Percentiles rank a stretch among this genome's conserved stretches.
phyloP scores from a whole-genome alignment of 495 filamentous ascomycete species.

The Cercophora samala region DNA sequence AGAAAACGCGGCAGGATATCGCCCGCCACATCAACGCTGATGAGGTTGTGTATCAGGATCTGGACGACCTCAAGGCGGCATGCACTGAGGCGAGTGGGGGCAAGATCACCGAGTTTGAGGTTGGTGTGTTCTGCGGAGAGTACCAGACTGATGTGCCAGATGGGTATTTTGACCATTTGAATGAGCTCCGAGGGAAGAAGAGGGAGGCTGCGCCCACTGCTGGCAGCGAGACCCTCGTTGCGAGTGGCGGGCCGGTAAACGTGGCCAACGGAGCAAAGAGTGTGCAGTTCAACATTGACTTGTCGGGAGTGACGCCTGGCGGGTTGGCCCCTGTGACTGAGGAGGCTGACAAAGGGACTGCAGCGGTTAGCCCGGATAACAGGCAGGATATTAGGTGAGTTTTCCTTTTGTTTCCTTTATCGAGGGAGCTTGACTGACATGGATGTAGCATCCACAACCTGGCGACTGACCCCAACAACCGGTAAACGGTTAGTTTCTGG shows the following conservation, averaged over 20 bases:
- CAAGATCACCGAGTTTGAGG: conserved; percentile 67
- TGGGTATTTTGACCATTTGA: conserved; percentile 86
- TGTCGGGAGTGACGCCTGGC: conserved; percentile 5
- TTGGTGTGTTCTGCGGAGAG: conserved; percentile 93
- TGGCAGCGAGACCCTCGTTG: conserved; percentile 6
- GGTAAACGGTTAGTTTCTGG: neutral
- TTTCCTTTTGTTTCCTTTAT: neutral
- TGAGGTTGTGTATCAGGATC: conserved; percentile 81
- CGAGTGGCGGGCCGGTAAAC: conserved; percentile 27
- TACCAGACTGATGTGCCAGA: conserved; percentile 81
- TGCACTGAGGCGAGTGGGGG: conserved; percentile 66
- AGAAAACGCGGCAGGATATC: conserved; percentile 63
- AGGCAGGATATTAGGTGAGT: conserved; percentile 35
- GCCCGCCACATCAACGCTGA: conserved; percentile 87
- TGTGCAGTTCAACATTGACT: neutral
- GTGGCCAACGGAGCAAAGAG: conserved; percentile 12
- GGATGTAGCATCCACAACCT: conserved; percentile 4
- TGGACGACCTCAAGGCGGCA: conserved; percentile 77
- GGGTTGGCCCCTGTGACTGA: conserved; percentile 1
- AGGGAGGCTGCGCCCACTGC: conserved; percentile 38
- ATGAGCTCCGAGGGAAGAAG: conserved; percentile 68
- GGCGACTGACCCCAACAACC: neutral
- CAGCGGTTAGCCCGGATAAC: conserved; percentile 21
- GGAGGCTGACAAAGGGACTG: conserved; percentile 3
- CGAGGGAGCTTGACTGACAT: neutral